Percentiles rank a stretch among this genome's conserved stretches.
Evolutionary conservation across 169 alveolate genomes (phyloP).

Genomic region (Plasmodium blacklocki): DNA sequence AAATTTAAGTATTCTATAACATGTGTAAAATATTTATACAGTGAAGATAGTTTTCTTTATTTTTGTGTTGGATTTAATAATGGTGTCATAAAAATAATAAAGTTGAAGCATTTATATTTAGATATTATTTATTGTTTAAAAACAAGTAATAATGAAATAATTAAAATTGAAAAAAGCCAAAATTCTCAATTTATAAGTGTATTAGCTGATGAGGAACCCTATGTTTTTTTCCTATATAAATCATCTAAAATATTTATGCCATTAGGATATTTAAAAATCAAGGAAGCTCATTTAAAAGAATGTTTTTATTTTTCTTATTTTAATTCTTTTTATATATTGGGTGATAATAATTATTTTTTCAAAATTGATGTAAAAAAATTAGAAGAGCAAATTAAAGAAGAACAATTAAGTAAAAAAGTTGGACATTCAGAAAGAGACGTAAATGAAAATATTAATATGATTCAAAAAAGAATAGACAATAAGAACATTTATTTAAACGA

Average conservation of each 20-base stretch:
- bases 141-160: constrained; percentile 40
- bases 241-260: constrained; percentile 17
- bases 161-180: constrained; percentile 33
- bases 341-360: constrained; percentile 15
- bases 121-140: constrained; percentile 43
- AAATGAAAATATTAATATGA: background rate
- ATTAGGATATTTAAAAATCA: constrained; percentile 32
- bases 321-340: constrained; percentile 19
- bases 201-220: constrained; percentile 41
- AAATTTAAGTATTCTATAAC: constrained; percentile 36
- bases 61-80: constrained; percentile 67
- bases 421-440: background rate
- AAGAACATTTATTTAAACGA: background rate
- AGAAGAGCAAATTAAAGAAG: background rate
- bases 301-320: constrained; percentile 21
- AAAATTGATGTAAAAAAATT: constrained; percentile 2
- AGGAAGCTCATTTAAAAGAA: background rate
- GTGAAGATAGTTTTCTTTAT: constrained; percentile 22
- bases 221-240: constrained; percentile 35
- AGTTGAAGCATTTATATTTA: constrained; percentile 38
- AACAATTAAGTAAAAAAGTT: background rate
- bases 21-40: constrained; percentile 29
- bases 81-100: constrained; percentile 45
- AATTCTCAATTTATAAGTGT: constrained; percentile 29
- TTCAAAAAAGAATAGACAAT: background rate